Evolutionary conservation across 352 stramenopile genomes (phyloP).

Genomic region (Phytophthora fragariaefolia): DNA sequence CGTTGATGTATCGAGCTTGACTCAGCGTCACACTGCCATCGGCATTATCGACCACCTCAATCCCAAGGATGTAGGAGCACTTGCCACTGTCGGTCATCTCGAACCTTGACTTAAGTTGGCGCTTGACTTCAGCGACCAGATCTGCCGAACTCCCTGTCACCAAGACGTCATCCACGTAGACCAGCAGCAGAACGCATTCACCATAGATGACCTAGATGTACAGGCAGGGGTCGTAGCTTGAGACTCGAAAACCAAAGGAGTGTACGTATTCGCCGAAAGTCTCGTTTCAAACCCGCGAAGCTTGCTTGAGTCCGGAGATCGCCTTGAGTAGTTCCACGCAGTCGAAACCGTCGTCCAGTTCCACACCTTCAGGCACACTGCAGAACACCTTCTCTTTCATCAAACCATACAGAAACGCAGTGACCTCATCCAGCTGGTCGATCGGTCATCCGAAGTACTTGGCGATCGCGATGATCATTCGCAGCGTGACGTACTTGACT

Average conservation of each 20-base stretch:
- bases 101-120: slow-evolving; percentile 30
- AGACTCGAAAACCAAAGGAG: slow-evolving; percentile 19
- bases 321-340: too few species aligned
- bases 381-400: slow-evolving; percentile 11
- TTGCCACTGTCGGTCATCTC: slow-evolving; percentile 20
- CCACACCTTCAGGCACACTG: neutral
- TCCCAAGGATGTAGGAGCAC: too few species aligned
- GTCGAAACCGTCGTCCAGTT: slow-evolving; percentile 12
- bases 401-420: slow-evolving; percentile 5
- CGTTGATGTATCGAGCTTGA: too few species aligned
- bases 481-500: too few species aligned
- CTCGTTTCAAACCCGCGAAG: too few species aligned
- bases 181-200: slow-evolving; percentile 14
- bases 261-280: too few species aligned
- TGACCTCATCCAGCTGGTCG: slow-evolving; percentile 27
- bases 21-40: too few species aligned
- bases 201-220: slow-evolving; percentile 18
- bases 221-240: slow-evolving; percentile 11
- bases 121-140: slow-evolving; percentile 8
- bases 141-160: slow-evolving; percentile 9
- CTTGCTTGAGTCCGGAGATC: too few species aligned
- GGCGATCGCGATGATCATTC: too few species aligned
- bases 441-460: slow-evolving; percentile 13
- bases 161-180: slow-evolving; percentile 25
- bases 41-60: too few species aligned